phyloP scores from a whole-genome alignment of 1,139 yeast genomes.

The Blastobotrys indianensis region DNA sequence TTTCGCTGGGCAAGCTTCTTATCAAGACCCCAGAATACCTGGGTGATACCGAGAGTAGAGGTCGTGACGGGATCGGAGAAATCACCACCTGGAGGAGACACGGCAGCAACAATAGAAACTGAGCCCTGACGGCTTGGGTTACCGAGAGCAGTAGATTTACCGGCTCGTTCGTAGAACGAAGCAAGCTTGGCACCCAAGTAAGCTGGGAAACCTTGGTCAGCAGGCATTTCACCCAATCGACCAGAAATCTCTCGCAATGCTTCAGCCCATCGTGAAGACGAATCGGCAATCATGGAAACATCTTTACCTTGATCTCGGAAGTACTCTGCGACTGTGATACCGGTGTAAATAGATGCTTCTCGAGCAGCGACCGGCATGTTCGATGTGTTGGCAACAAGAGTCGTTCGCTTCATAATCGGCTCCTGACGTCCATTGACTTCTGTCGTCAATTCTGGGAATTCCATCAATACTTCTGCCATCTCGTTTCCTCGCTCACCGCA shows the following conservation, averaged over 20 bases:
- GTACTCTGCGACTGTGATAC: slow-evolving; percentile 96
- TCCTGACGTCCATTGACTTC: slow-evolving; percentile 90
- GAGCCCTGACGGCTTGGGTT: slow-evolving; percentile 96
- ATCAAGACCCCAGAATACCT: slow-evolving; percentile 99
- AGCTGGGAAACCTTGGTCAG: slow-evolving; percentile 99
- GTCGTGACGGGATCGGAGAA: slow-evolving; percentile 99
- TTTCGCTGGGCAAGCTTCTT: slow-evolving; percentile 98
- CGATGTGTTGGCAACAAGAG: slow-evolving; percentile 96
- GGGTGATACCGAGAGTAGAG: slow-evolving; percentile 96
- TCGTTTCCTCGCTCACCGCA: slow-evolving; percentile 93
- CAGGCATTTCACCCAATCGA: slow-evolving; percentile 99
- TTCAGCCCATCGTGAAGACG: slow-evolving; percentile 99
- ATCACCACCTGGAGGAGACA: slow-evolving; percentile 99
- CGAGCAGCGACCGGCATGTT: slow-evolving; percentile 99
- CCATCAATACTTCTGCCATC: slow-evolving; percentile 99
- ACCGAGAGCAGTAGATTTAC: slow-evolving; percentile 92
- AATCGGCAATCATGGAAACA: slow-evolving; percentile 99
- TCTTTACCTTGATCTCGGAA: slow-evolving; percentile 99
- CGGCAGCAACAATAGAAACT: slow-evolving; percentile 98
- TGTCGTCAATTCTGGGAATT: slow-evolving; percentile 94
- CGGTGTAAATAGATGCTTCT: slow-evolving; percentile 98
- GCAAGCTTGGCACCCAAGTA: slow-evolving; percentile 98
- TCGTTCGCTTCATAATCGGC: slow-evolving; percentile 99
- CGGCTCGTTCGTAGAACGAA: slow-evolving; percentile 98
- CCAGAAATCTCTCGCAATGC: slow-evolving; percentile 99